Conservation (phyloP, 2,329 filamentous ascomycete genomes). For the Verticillium nubilum region DNA sequence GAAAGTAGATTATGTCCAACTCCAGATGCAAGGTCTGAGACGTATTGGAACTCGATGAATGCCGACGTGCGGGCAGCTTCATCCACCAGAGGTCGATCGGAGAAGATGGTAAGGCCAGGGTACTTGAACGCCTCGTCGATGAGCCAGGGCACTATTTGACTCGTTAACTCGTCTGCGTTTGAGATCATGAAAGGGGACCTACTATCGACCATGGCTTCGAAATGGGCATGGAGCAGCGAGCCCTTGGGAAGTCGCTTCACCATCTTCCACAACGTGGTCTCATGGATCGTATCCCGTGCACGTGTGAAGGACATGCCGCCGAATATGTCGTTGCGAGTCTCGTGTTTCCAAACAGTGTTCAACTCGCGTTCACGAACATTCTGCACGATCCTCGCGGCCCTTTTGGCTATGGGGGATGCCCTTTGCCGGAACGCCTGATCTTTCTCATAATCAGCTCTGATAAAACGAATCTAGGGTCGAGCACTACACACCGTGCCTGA, state of each 20-base stretch:
- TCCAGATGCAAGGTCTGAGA: neutral
- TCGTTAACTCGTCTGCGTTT: neutral
- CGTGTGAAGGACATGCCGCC: conserved; percentile 76
- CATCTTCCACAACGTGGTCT: conserved; percentile 72
- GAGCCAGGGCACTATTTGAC: neutral
- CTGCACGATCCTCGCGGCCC: conserved; percentile 68
- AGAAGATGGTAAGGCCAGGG: neutral
- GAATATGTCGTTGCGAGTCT: conserved; percentile 20
- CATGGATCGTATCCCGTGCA: conserved; percentile 70
- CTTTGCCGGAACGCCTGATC: neutral
- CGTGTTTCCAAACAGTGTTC: conserved; percentile 67
- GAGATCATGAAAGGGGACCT: neutral
- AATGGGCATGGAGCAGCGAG: conserved; percentile 69
- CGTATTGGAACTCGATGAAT: neutral
- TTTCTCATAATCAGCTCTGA: neutral
- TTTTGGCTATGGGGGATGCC: conserved; percentile 60
- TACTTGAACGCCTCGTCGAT: neutral
- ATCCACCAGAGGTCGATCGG: neutral
- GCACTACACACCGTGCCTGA: neutral
- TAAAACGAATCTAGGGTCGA: neutral
- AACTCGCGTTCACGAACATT: conserved; percentile 70
- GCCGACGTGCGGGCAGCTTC: neutral
- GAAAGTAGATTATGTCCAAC: conserved; percentile 4
- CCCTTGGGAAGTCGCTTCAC: conserved; percentile 78
- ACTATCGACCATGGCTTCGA: conserved; percentile 73